phyloP scores from a whole-genome alignment of 129 eudicot genomes.

The Gnaphalium uliginosum region DNA sequence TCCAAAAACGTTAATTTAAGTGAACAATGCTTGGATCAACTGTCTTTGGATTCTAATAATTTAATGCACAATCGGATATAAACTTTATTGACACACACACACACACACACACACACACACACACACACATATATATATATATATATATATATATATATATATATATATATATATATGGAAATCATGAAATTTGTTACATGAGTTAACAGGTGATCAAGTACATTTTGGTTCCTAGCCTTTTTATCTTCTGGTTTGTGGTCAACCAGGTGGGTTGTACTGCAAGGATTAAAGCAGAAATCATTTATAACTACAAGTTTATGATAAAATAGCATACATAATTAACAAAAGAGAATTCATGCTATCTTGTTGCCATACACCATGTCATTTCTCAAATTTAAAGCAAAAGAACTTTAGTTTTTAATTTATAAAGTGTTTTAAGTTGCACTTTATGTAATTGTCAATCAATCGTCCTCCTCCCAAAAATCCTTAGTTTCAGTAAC shows the following conservation, averaged over 20 bases:
- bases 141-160: too few species aligned
- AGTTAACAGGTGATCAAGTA: not conserved
- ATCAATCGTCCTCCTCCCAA: conserved; percentile 5
- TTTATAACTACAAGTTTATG: not conserved
- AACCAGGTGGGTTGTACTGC: not conserved
- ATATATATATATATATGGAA: too few species aligned
- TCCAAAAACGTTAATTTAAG: too few species aligned
- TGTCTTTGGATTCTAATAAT: too few species aligned
- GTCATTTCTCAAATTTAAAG: not conserved
- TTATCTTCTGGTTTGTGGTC: not conserved
- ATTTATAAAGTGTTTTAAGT: not conserved
- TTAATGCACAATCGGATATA: too few species aligned
- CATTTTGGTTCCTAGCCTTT: not conserved
- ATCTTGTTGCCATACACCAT: conserved; percentile 5
- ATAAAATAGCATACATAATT: not conserved
- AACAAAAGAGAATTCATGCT: not conserved
- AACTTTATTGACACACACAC: too few species aligned
- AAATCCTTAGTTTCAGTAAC: conserved; percentile 7
- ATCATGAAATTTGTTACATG: not conserved
- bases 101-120: too few species aligned
- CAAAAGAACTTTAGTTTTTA: not conserved
- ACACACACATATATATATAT: too few species aligned
- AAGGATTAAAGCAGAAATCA: not conserved
- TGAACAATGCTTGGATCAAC: too few species aligned
- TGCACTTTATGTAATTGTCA: conserved; percentile 15